phyloP scores from a whole-genome alignment of 148 eudicot species.

The Spergularia bocconei region DNA sequence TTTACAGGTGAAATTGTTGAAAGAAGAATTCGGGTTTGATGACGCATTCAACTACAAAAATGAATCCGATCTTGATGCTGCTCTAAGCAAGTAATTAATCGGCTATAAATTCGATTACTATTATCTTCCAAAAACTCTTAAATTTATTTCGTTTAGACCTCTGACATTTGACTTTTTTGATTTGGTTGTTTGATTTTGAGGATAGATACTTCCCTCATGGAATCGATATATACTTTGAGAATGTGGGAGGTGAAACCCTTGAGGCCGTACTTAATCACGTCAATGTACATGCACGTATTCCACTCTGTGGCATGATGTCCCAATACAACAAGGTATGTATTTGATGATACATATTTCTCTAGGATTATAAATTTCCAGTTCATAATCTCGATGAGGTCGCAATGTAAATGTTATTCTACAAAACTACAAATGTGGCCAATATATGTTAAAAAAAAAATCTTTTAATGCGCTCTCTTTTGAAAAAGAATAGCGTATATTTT shows the following conservation, averaged over 20 bases:
- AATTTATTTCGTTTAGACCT: not conserved
- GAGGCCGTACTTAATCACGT: constrained; percentile 45
- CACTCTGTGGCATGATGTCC: constrained; percentile 45
- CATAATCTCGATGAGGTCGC: no score
- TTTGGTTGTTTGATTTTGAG: not conserved
- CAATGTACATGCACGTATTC: constrained; percentile 36
- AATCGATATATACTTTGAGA: constrained; percentile 40
- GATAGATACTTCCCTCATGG: constrained; percentile 40
- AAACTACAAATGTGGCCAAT: no score
- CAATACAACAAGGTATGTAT: constrained; percentile 33
- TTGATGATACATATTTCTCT: no score
- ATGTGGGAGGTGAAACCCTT: constrained; percentile 44
- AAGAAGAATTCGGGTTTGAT: constrained; percentile 42
- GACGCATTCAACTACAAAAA: constrained; percentile 36
- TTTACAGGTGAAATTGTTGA: constrained; percentile 35
- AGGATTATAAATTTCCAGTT: no score
- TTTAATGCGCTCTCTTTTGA: no score
- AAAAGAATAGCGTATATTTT: no score
- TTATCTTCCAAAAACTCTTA: not conserved
- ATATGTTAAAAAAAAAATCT: no score
- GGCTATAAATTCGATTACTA: not conserved
- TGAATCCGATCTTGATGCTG: constrained; percentile 39
- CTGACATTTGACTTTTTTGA: no score
- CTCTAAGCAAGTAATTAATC: constrained; percentile 34
- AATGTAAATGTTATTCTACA: no score